Evolutionary conservation across 192 early-diverging fungal species (phyloP).

Genomic region (Coemansia sp.): DNA sequence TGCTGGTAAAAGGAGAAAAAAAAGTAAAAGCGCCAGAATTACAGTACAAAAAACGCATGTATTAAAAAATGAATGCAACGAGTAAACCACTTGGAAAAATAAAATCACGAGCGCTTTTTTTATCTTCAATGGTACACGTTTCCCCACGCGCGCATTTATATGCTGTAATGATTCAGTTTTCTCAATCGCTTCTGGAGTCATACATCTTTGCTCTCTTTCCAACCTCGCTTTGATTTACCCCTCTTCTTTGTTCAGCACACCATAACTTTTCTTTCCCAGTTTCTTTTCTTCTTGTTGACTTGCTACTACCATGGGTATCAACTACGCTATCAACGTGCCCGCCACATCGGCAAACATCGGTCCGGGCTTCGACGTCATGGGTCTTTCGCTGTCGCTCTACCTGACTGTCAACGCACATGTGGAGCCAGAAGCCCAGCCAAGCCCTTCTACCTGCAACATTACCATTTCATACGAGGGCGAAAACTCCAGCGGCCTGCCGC

Average conservation of each 20-base stretch:
- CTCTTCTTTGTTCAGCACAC: background rate
- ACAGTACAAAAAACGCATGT: no score
- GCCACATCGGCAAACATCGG: constrained; percentile 98
- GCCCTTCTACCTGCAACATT: constrained; percentile 29
- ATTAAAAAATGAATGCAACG: no score
- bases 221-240: background rate
- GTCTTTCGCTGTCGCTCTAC: constrained; percentile 86
- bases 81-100: no score
- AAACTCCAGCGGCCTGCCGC: constrained; percentile 71
- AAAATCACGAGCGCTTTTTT: no score
- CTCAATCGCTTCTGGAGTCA: background rate
- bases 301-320: constrained; percentile 7
- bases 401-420: constrained; percentile 67
- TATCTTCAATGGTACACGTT: no score
- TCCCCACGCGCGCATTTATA: background rate
- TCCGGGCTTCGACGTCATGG: constrained; percentile 95
- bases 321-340: constrained; percentile 73
- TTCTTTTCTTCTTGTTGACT: background rate
- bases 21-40: no score
- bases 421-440: background rate
- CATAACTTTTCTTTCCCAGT: background rate
- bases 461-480: constrained; percentile 49
- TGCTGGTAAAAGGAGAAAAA: no score
- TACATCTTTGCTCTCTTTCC: background rate
- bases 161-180: background rate